These are phyloP conservation scores for Tripterygium wilfordii DNA, from an alignment of 177 flowering plant genomes.

Conservation along the genomic window DNA sequence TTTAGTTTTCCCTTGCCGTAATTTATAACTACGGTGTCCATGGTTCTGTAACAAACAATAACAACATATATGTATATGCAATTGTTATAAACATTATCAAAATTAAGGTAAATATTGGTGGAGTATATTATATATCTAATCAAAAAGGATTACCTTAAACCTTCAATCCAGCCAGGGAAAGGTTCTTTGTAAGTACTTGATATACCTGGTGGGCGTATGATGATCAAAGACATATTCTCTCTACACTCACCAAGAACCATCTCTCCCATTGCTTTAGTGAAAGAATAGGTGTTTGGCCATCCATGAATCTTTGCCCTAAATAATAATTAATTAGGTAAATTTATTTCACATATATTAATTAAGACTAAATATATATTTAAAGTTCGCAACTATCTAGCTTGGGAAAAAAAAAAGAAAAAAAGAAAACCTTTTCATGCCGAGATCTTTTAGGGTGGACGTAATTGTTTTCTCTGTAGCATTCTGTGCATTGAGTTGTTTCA, in stretches of 20 bases:
- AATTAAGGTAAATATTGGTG: no score
- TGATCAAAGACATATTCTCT: conserved; percentile 28
- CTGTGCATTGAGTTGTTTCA: conserved; percentile 29
- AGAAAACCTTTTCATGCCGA: conserved; percentile 51
- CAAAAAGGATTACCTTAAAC: conserved; percentile 30
- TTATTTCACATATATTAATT: no score
- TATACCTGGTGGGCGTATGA: conserved; percentile 50
- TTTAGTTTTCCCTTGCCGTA: background rate
- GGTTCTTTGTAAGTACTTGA: conserved; percentile 55
- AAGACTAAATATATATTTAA: no score
- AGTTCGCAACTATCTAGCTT: no score
- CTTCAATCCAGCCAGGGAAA: conserved; percentile 69
- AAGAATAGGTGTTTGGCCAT: conserved; percentile 40
- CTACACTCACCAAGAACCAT: conserved; percentile 35
- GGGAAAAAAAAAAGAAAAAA: no score
- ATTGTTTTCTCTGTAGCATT: conserved; percentile 19
- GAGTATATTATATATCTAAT: conserved; percentile 3
- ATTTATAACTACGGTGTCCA: background rate
- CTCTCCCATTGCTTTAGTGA: conserved; percentile 76
- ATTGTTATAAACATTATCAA: no score
- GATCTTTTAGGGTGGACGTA: conserved; percentile 43
- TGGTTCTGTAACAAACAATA: background rate
- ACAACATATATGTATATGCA: background rate
- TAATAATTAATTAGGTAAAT: background rate
- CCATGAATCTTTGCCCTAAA: conserved; percentile 24